Percentiles rank a stretch among this genome's conserved stretches.
Conservation (phyloP, 2,329 filamentous ascomycete genomes). For the Claviceps purpurea region DNA sequence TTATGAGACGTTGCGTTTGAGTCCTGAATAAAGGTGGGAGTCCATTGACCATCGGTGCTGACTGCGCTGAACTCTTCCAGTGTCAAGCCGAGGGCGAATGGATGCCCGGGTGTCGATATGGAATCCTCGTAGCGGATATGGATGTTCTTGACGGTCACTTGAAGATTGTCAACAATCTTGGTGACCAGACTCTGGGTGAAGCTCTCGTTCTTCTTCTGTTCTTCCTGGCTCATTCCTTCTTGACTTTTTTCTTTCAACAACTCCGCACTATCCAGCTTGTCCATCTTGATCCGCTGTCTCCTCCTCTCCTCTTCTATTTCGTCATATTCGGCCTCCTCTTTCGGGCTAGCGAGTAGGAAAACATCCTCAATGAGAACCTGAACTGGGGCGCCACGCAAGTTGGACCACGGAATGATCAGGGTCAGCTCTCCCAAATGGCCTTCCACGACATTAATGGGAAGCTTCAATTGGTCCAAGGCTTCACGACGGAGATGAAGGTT, state of each 20-base stretch:
- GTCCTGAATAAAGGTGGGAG: constrained; percentile 88
- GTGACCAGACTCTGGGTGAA: constrained; percentile 92
- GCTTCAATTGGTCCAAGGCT: constrained; percentile 89
- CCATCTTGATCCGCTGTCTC: constrained; percentile 89
- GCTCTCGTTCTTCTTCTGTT: constrained; percentile 94
- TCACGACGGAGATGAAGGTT: constrained; percentile 88
- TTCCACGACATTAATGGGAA: constrained; percentile 92
- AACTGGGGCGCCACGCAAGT: constrained; percentile 84
- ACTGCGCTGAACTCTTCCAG: constrained; percentile 94
- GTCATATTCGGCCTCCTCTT: constrained; percentile 88
- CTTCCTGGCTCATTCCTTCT: constrained; percentile 88
- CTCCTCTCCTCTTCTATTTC: constrained; percentile 82
- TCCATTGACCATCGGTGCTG: constrained; percentile 91
- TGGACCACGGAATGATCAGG: constrained; percentile 92
- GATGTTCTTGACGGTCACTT: constrained; percentile 96
- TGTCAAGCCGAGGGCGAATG: constrained; percentile 84
- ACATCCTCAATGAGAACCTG: constrained; percentile 95
- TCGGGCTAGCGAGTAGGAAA: constrained; percentile 85
- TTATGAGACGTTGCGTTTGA: constrained; percentile 78
- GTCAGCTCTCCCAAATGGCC: constrained; percentile 89
- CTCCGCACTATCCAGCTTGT: constrained; percentile 94
- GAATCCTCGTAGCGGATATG: constrained; percentile 97
- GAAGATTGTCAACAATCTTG: constrained; percentile 95
- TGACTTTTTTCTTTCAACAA: constrained; percentile 80
- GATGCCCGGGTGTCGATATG: constrained; percentile 85